Evolutionary conservation across 345 rosid species (phyloP), one percentile per base, ranked within the genome.

Genomic region (Pelargonium nanum): DNA sequence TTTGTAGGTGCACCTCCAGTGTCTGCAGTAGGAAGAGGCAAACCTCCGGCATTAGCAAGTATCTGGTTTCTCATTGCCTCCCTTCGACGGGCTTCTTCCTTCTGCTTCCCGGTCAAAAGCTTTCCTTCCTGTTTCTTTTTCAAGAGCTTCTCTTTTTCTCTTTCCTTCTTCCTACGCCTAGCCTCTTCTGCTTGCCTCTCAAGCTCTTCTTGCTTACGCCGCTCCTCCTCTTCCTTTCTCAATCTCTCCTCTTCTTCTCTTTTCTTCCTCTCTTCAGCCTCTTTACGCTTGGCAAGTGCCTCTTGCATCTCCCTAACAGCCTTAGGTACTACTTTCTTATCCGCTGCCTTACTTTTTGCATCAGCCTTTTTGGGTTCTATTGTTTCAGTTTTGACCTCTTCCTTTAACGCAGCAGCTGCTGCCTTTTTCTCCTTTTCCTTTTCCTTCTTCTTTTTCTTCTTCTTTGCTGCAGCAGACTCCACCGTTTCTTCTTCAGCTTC

Each of bases 281-380:
- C 99, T 68, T 87, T 78, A 68, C 89, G 72, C 71, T 88, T 83
- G 32, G 86, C 88, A 70, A 93, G 78, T 24, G 82, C 85, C 77
- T 93, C 99, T 77, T 89, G 97, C 94, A 82, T 93, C 85, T 87
- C 96, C 72, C 96, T 85, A 40, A 93, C 96, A 76, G 85, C 94
- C 77, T 87, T 93, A 8, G 99, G 86, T 67, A 89, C 13, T 67
- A 89, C 13, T 74, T 87, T 93, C 81, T 91, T 91, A 53, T 88
- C 98, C 5, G 86, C 80, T 63, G 82, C 88, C 81, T 89, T 87
- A 74, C 82, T 68, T 72, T 85, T 92, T 40, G 82, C 75, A 72
- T 83, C 96, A 70, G 62, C 76, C 73, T 86, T 92, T 72, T 84
- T 88, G 12, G 77, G 13, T 68, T 75, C 83, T 19, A 28, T 63